Base-by-base conservation (phyloP, 2,329 filamentous ascomycete species). In the Elsinoe australis region DNA sequence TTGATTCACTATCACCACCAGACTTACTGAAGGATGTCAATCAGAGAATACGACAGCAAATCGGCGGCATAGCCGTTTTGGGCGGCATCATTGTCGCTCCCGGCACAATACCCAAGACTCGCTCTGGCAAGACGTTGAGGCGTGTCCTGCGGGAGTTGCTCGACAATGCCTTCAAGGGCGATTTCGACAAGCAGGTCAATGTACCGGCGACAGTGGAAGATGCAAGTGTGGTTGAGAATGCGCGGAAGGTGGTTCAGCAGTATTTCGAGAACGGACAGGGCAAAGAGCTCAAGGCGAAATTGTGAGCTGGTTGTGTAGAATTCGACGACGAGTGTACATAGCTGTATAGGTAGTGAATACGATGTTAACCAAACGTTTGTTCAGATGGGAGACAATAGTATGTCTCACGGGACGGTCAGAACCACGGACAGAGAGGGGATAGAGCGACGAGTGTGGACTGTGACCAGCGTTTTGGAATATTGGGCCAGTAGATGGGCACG, bases 141-240 rank as follows among this genome's bases (percentile, higher is more conserved):
- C 73, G 89, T 18, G 87, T 94, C 24, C 67, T 95, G 62, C 74
- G 86, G 24, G 86, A 94, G 67, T 68, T 95, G 55, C 68, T 94
- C 12, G 89, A 95, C 69, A 87, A 94, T 60, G 87, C 79, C 0
- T 79, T 82, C 4, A 75, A 82, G 51, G 85, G 78, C 1, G 78
- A 89, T 19, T 83, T 83, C 56, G 81, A 83, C 12, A 83, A 79
- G 62, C 71, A 77, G 39, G 83, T 95, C 1, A 73, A 73, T 52
- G 78, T 90, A 36, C 89, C 89, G 6, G 85, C 83, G 19, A 95
- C 88, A 3, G 83, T 95, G 38, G 89, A 95, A 67, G 89, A 95
- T 67, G 69, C 69, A 1, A 73, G 76, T 21, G 86, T 84, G 6
- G 79, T 95, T 5, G 79, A 83, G 15, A 79, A 86, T 49, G 88